Conservation (phyloP, 805 yeast genomes). For the Ogataea saltuana region DNA sequence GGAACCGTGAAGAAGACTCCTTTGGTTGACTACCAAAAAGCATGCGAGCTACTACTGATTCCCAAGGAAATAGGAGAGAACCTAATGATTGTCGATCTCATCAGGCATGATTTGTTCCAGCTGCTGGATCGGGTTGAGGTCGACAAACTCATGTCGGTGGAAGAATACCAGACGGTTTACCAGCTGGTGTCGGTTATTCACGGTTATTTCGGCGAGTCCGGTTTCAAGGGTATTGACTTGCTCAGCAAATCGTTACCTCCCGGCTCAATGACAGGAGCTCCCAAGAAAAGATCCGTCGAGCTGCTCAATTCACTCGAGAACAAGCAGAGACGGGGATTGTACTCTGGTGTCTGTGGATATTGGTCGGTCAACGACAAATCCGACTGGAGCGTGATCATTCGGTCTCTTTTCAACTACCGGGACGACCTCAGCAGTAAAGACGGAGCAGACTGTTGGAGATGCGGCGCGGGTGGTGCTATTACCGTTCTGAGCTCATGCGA, state of each 20-base stretch:
- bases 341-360: conserved; percentile 94
- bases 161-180: conserved; percentile 87
- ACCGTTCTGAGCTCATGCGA: conserved; percentile 81
- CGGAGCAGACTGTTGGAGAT: conserved; percentile 56
- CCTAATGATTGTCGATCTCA: conserved; percentile 93
- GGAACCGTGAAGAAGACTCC: conserved; percentile 83
- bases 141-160: conserved; percentile 82
- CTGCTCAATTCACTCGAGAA: conserved; percentile 62
- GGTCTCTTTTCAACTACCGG: conserved; percentile 73
- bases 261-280: conserved; percentile 99
- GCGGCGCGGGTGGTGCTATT: conserved; percentile 99
- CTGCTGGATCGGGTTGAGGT: conserved; percentile 67
- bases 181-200: conserved; percentile 89
- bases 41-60: conserved; percentile 64
- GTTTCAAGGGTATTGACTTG: conserved; percentile 73
- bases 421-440: conserved; percentile 40
- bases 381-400: conserved; percentile 94
- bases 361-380: conserved; percentile 86
- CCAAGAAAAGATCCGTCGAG: conserved; percentile 90
- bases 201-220: conserved; percentile 48
- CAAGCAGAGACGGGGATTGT: conserved; percentile 70
- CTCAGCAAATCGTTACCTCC: conserved; percentile 85
- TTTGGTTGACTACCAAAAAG: conserved; percentile 55
- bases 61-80: conserved; percentile 96
- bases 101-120: conserved; percentile 84